A percentile compares a stretch with the other conserved stretches of the same genome.
Conservation (phyloP, 495 filamentous ascomycete species). For the Pyronema domesticum region DNA sequence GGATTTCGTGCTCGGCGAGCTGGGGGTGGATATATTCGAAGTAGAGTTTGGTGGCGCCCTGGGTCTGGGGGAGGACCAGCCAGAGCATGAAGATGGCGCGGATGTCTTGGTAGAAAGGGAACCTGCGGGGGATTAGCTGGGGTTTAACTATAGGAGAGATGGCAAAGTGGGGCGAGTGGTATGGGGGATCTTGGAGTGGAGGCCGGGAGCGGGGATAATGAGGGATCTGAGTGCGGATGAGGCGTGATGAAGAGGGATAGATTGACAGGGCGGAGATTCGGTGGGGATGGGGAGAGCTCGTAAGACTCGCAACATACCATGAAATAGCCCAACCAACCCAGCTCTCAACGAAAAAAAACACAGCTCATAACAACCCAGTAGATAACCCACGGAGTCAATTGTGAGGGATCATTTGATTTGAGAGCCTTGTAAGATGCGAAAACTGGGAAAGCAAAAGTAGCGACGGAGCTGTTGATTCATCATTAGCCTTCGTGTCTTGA, state of each 20-base stretch:
- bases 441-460: slow-evolving; percentile 84
- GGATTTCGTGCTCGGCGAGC: slow-evolving; percentile 65
- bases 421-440: slow-evolving; percentile 98
- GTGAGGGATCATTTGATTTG: slow-evolving; percentile 73
- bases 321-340: slow-evolving; percentile 70
- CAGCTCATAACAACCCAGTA: slow-evolving; percentile 91
- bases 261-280: too few species aligned
- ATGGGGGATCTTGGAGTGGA: too few species aligned
- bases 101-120: slow-evolving; percentile 89
- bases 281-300: too few species aligned
- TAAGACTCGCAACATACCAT: slow-evolving; percentile 45
- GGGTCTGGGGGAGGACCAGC: slow-evolving; percentile 91
- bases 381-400: slow-evolving; percentile 96
- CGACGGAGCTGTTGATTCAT: slow-evolving; percentile 42
- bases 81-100: slow-evolving; percentile 78
- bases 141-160: too few species aligned
- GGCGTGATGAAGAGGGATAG: not conserved
- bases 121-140: slow-evolving; percentile 30
- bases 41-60: slow-evolving; percentile 76
- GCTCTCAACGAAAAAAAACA: slow-evolving; percentile 66
- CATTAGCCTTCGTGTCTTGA: slow-evolving; percentile 13
- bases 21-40: slow-evolving; percentile 72
- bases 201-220: too few species aligned
- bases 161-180: too few species aligned
- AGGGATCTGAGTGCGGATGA: too few species aligned